A percentile compares a stretch with the other conserved stretches of the same genome.
Evolutionary conservation across 495 filamentous ascomycete genomes (phyloP).

Genomic region (Penicillium pulvis): DNA sequence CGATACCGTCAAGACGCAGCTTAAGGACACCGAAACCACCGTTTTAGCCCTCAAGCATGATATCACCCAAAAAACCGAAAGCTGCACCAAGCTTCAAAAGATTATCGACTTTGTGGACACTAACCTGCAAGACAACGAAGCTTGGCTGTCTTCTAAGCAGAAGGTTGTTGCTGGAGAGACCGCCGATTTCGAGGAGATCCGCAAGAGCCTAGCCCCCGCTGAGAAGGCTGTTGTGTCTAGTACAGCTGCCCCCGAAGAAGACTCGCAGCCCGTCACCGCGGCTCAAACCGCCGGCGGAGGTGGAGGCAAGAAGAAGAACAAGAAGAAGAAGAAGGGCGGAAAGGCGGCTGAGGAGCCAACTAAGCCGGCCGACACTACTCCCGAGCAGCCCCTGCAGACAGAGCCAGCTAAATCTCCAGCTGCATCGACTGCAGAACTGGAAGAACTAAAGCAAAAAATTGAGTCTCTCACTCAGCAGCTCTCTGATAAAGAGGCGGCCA

Average conservation of each 20-base stretch:
- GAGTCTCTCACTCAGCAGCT: slow-evolving; percentile 61
- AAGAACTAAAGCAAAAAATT: slow-evolving; percentile 54
- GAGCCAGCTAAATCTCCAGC: slow-evolving; percentile 24
- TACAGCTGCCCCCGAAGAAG: slow-evolving; percentile 21
- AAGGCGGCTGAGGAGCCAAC: slow-evolving; percentile 48
- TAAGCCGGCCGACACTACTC: slow-evolving; percentile 32
- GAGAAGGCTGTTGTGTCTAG: slow-evolving; percentile 18
- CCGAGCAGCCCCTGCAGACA: slow-evolving; percentile 20
- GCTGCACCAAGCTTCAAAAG: slow-evolving; percentile 31
- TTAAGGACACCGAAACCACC: slow-evolving; percentile 51
- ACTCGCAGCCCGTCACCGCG: slow-evolving; percentile 26
- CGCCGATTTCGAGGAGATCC: slow-evolving; percentile 40
- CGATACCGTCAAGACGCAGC: slow-evolving; percentile 50
- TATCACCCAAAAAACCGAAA: slow-evolving; percentile 36
- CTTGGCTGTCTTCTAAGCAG: slow-evolving; percentile 41
- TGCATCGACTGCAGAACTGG: slow-evolving; percentile 24
- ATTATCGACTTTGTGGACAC: slow-evolving; percentile 43
- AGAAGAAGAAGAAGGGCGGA: slow-evolving; percentile 86
- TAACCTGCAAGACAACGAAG: slow-evolving; percentile 33
- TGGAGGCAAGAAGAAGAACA: slow-evolving; percentile 73
- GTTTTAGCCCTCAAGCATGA: slow-evolving; percentile 45
- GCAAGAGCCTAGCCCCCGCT: slow-evolving; percentile 31
- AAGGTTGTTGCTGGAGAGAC: slow-evolving; percentile 32
- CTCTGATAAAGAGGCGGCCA: slow-evolving; percentile 68
- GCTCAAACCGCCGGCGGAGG: slow-evolving; percentile 20